Conservation (phyloP, 495 filamentous ascomycete genomes). For the Cercophora sp. region DNA sequence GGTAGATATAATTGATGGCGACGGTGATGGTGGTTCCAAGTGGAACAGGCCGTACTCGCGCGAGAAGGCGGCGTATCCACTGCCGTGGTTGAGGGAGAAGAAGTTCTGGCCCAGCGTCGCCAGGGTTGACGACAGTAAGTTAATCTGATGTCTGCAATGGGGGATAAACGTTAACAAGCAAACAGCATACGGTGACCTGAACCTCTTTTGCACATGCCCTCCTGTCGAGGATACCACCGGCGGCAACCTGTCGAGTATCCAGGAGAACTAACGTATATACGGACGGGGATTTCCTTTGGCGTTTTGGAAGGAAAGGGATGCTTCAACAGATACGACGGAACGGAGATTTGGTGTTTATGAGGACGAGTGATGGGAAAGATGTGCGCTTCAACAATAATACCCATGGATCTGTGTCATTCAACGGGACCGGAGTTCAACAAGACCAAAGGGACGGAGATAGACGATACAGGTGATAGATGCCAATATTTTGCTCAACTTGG, state of each 20-base stretch:
- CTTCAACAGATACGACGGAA: too few relatives aligned
- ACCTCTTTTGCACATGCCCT: conserved; percentile 92
- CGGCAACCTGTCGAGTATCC: conserved; percentile 20
- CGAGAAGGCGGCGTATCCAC: conserved; percentile 84
- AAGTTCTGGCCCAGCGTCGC: conserved; percentile 97
- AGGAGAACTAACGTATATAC: conserved; percentile 12
- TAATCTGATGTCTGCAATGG: too few relatives aligned
- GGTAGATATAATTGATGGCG: conserved; percentile 67
- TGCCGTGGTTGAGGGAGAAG: conserved; percentile 84
- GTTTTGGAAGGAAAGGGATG: too few relatives aligned
- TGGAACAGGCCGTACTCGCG: conserved; percentile 79
- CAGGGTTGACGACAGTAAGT: conserved; percentile 83
- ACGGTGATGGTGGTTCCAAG: conserved; percentile 44
- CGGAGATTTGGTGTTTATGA: too few relatives aligned
- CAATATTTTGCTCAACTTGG: conserved; percentile 1
- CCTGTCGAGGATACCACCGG: conserved; percentile 66
- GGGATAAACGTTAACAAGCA: too few relatives aligned
- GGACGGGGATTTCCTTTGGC: background rate
- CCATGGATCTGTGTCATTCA: background rate
- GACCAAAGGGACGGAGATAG: background rate
- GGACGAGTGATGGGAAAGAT: too few relatives aligned
- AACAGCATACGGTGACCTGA: conserved; percentile 83
- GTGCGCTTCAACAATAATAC: conserved; percentile 12
- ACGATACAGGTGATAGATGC: background rate
- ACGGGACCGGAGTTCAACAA: conserved; percentile 14